Base-by-base conservation (phyloP, 805 yeast species). In the Lipomyces kockii region DNA sequence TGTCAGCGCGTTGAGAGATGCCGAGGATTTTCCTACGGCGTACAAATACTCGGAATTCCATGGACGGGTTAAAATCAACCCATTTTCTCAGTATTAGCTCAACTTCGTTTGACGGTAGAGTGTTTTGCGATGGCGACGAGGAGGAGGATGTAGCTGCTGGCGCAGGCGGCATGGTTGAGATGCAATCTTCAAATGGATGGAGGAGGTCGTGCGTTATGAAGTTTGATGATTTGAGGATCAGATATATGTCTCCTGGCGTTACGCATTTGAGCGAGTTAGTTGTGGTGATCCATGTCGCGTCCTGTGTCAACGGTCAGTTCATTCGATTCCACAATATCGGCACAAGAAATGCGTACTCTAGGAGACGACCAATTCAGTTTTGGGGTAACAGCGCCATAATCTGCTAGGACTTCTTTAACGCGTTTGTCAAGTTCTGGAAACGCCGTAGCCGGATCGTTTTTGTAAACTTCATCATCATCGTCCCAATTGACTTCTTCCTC, bases 361-460 rank as follows among this genome's bases (percentile, higher is more conserved):
- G 99, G 99, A 1, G 97, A 90, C 0, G 98, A 92, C 99, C 99
- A 95, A 80, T 95, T 95, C 72, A 94, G 80, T 75, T 95, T 95
- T 0, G 98, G 98, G 0, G 91, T 83, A 1, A 92, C 91, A 0
- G 86, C 79, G 0, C 89, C 89, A 59, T 80, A 80, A 55, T 82
- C 80, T 2, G 71, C 67, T 14, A 95, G 84, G 0, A 82, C 75
- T 0, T 72, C 66, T 46, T 79, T 79, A 20, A 94, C 81, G 55
- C 81, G 73, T 0, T 79, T 72, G 74, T 93, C 96, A 25, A 92
- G 80, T 0, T 85, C 88, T 9, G 81, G 81, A 72, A 92, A 92
- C 32, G 79, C 79, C 2, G 68, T 72, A 0, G 84, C 78, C 0
- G 90, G 89, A 68, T 84, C 83, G 8, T 74, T 61, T 37, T 58